Evolutionary conservation across 108 stramenopile genomes (phyloP).

Genomic region (Conticribra weissflogii): DNA sequence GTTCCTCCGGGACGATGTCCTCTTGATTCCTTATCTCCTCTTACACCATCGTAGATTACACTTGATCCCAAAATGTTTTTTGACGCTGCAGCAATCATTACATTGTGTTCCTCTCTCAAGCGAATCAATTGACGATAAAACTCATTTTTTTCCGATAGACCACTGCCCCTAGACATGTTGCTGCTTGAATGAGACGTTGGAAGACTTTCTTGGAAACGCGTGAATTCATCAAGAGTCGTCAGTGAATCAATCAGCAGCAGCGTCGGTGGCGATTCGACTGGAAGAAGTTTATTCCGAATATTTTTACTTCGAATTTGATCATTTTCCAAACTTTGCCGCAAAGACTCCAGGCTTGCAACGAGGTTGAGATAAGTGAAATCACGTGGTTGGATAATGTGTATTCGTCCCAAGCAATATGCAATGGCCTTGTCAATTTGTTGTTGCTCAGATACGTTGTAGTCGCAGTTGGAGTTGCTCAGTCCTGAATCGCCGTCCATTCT

Average conservation of each 20-base stretch:
- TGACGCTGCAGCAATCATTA: constrained; percentile 39
- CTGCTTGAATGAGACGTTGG: constrained; percentile 11
- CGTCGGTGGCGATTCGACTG: constrained; percentile 17
- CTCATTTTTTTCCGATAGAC: constrained; percentile 47
- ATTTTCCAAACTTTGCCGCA: constrained; percentile 38
- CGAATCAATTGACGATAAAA: constrained; percentile 52
- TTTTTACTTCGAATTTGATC: constrained; percentile 6
- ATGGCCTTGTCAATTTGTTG: constrained; percentile 37
- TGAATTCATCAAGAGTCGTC: constrained; percentile 42
- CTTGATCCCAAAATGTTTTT: background rate
- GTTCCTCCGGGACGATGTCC: constrained; percentile 20
- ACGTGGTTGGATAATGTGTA: constrained; percentile 48
- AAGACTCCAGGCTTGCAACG: constrained; percentile 45
- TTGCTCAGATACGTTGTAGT: constrained; percentile 22
- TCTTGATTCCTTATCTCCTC: background rate
- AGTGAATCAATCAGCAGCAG: constrained; percentile 50
- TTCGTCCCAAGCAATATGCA: constrained; percentile 43
- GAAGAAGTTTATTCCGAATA: background rate
- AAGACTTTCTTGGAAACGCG: constrained; percentile 46
- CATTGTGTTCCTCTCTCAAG: constrained; percentile 40
- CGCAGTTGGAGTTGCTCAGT: constrained; percentile 5
- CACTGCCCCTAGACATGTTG: constrained; percentile 18
- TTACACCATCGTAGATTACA: background rate
- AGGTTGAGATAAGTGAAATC: constrained; percentile 53
- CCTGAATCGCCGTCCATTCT: background rate